Conservation (phyloP, 768 basidiomycete species). For the Austroboletus eburneus region DNA sequence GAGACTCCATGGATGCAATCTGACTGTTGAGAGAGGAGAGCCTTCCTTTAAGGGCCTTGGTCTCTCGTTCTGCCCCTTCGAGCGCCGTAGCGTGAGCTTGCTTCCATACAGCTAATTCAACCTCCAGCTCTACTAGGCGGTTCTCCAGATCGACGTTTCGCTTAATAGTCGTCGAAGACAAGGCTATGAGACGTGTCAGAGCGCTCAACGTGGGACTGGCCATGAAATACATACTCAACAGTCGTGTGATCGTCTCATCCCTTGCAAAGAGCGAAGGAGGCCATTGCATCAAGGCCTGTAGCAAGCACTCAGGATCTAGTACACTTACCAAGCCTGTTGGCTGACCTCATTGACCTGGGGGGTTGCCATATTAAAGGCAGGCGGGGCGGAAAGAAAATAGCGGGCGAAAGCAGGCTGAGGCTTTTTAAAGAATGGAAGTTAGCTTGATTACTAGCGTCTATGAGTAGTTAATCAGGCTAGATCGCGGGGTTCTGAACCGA, state of each 20-base stretch:
- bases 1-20: constrained; percentile 53
- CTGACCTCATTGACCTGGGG: constrained; percentile 56
- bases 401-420: constrained; percentile 19
- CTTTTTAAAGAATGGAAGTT: constrained; percentile 36
- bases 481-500: constrained; percentile 47
- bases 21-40: constrained; percentile 62
- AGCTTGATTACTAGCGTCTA: constrained; percentile 28
- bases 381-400: constrained; percentile 30
- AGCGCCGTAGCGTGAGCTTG: constrained; percentile 61
- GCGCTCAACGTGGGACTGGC: constrained; percentile 1
- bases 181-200: constrained; percentile 39
- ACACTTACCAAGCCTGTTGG: constrained; percentile 62
- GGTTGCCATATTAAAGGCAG: constrained; percentile 46
- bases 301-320: constrained; percentile 6
- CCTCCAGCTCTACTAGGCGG: constrained; percentile 62
- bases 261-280: constrained; percentile 35
- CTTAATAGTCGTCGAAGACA: constrained; percentile 60
- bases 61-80: constrained; percentile 60
- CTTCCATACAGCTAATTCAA: constrained; percentile 68
- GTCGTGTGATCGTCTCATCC: constrained; percentile 62
- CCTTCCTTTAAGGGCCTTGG: constrained; percentile 64
- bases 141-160: constrained; percentile 61
- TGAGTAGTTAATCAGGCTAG: constrained; percentile 53
- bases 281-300: constrained; percentile 16
- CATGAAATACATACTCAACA: constrained; percentile 46